Percentiles rank a stretch among this genome's conserved stretches.
Conservation (phyloP, 208 protist species). For the Leptomonas seymouri region DNA sequence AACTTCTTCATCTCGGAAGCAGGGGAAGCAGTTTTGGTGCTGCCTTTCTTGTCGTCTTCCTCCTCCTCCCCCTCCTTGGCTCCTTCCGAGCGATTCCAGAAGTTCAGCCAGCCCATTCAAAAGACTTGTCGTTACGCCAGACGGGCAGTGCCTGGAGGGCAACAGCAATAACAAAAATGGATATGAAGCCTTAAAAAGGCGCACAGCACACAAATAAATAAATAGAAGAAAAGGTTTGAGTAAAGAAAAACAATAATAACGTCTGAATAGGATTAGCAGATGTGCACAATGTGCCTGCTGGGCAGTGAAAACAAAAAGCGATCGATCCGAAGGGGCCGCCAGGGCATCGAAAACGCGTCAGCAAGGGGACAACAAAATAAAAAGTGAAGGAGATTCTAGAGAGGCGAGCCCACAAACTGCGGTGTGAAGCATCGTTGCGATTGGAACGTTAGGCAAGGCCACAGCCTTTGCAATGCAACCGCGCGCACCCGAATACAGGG, state of each 20-base stretch:
- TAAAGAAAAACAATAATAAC: background rate
- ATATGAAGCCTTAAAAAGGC: constrained; percentile 5
- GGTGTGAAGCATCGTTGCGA: too few species aligned
- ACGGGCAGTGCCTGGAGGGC: background rate
- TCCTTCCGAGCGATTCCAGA: constrained; percentile 6
- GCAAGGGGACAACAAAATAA: too few species aligned
- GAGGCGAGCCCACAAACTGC: too few species aligned
- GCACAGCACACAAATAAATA: constrained; percentile 13
- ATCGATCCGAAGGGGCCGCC: too few species aligned
- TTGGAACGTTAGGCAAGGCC: too few species aligned
- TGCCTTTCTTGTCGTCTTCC: background rate
- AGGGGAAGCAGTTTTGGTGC: background rate
- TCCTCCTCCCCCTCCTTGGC: background rate
- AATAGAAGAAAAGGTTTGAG: background rate
- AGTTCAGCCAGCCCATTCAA: constrained; percentile 26
- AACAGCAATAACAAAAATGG: background rate
- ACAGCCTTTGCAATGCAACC: too few species aligned
- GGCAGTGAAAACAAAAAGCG: too few species aligned
- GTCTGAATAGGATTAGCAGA: too few species aligned
- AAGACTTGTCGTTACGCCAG: background rate
- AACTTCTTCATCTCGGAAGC: constrained; percentile 35
- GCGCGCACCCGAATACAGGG: background rate
- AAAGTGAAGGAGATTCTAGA: too few species aligned
- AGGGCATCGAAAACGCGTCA: too few species aligned
- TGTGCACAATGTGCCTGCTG: too few species aligned